Evolutionary conservation across 345 rosid species (phyloP).

Genomic region (Gossypium thurberi): DNA sequence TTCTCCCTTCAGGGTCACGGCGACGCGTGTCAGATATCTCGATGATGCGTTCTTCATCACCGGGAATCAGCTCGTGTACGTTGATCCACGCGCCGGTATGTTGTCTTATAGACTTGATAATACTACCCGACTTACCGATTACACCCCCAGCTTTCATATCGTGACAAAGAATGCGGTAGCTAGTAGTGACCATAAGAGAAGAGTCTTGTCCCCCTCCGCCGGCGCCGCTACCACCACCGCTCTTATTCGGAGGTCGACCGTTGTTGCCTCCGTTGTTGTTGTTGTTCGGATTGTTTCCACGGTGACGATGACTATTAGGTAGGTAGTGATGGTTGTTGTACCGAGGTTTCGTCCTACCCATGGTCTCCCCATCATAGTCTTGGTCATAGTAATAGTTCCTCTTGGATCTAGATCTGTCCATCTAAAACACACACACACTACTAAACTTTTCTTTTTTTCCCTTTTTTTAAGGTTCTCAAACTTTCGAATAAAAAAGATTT

Average conservation of each 20-base stretch:
- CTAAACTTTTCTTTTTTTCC: neutral
- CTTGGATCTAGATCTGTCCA: constrained; percentile 1
- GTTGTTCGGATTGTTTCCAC: constrained; percentile 35
- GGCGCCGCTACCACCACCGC: constrained; percentile 9
- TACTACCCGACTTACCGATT: constrained; percentile 90
- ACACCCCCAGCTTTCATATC: constrained; percentile 97
- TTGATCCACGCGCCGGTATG: constrained; percentile 98
- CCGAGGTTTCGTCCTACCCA: constrained; percentile 61
- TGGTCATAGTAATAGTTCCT: constrained; percentile 21
- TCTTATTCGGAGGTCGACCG: constrained; percentile 8
- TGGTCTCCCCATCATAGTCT: constrained; percentile 70
- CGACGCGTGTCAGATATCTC: constrained; percentile 94
- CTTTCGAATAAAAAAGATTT: neutral
- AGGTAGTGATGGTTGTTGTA: constrained; percentile 51
- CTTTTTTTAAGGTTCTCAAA: neutral
- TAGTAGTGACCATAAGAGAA: constrained; percentile 63
- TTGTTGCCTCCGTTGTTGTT: constrained; percentile 22
- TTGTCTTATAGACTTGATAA: constrained; percentile 83
- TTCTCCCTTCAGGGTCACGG: constrained; percentile 88
- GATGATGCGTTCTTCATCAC: constrained; percentile 89
- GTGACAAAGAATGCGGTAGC: constrained; percentile 87
- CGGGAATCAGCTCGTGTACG: constrained; percentile 86
- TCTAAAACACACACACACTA: neutral
- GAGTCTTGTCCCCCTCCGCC: constrained; percentile 28
- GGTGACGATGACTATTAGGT: constrained; percentile 38